phyloP scores from a whole-genome alignment of 805 yeast genomes.

The Myxozyma sirexii region DNA sequence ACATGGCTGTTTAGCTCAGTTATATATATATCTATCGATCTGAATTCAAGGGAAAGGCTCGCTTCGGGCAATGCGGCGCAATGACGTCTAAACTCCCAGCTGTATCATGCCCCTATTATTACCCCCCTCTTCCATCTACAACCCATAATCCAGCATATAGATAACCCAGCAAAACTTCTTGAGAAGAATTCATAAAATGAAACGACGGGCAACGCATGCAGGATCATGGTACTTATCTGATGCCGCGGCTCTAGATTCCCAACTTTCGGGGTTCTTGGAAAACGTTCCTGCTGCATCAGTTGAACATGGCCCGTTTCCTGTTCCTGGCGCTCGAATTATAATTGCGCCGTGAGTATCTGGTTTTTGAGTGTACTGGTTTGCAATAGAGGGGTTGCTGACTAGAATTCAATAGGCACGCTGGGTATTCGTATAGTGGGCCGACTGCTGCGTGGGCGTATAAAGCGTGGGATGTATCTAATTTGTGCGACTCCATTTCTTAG shows the following conservation, averaged over 20 bases:
- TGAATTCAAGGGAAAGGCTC: too few species aligned
- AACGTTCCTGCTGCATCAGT: constrained; percentile 39
- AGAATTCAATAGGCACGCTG: constrained; percentile 67
- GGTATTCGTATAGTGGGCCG: constrained; percentile 78
- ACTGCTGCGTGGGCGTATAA: constrained; percentile 77
- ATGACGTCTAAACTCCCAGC: neutral
- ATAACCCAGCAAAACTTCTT: too few species aligned
- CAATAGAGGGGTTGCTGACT: constrained; percentile 11
- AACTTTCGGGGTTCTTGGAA: constrained; percentile 54
- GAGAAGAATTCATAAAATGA: neutral
- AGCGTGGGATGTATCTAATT: constrained; percentile 61
- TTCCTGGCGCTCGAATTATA: constrained; percentile 52
- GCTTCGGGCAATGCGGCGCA: too few species aligned
- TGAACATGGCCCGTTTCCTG: constrained; percentile 36
- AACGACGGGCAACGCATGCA: constrained; percentile 77
- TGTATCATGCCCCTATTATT: neutral
- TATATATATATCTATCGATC: too few species aligned
- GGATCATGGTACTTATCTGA: constrained; percentile 83
- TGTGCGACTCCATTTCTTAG: constrained; percentile 39
- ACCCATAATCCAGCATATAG: too few species aligned
- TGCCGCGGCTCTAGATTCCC: constrained; percentile 49
- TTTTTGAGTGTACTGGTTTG: neutral
- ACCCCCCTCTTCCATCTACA: neutral
- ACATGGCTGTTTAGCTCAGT: neutral
- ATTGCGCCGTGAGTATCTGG: constrained; percentile 53